Conservation (phyloP, 306 rosid species). For the Quercus berberidifolia region DNA sequence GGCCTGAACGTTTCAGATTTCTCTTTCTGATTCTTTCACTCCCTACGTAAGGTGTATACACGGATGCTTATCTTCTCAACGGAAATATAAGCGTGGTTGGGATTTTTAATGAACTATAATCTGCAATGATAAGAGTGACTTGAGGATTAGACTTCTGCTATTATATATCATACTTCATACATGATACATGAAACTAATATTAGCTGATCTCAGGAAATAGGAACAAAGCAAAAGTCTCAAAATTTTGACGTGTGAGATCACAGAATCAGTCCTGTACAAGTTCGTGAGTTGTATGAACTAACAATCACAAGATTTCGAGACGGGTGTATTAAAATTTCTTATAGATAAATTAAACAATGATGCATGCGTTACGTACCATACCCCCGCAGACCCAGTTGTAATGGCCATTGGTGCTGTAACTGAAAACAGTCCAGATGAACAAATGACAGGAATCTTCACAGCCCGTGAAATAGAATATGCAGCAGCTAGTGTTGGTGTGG, state of each 20-base stretch:
- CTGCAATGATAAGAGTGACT: too few relatives aligned
- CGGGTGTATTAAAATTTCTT: neutral
- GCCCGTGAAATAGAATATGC: slow-evolving; percentile 87
- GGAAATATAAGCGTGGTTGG: too few relatives aligned
- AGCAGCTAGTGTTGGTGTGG: slow-evolving; percentile 88
- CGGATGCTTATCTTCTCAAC: too few relatives aligned
- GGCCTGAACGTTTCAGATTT: too few relatives aligned
- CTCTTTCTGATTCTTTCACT: too few relatives aligned
- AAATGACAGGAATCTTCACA: slow-evolving; percentile 49
- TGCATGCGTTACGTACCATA: slow-evolving; percentile 47
- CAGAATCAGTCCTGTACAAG: too few relatives aligned
- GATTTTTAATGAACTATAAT: too few relatives aligned
- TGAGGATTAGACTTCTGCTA: too few relatives aligned
- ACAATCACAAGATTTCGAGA: too few relatives aligned
- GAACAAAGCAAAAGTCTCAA: neutral
- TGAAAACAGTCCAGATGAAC: slow-evolving; percentile 76
- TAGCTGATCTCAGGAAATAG: neutral
- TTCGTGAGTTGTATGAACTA: too few relatives aligned
- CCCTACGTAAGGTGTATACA: too few relatives aligned
- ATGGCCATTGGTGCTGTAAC: slow-evolving; percentile 95
- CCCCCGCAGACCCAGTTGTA: slow-evolving; percentile 78
- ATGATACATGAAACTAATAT: neutral
- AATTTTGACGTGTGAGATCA: neutral
- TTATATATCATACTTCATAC: neutral
- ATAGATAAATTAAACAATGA: neutral